Percentiles rank a stretch among this genome's conserved stretches.
Evolutionary conservation across 345 rosid species (phyloP).

Genomic region (Hypericum perforatum): DNA sequence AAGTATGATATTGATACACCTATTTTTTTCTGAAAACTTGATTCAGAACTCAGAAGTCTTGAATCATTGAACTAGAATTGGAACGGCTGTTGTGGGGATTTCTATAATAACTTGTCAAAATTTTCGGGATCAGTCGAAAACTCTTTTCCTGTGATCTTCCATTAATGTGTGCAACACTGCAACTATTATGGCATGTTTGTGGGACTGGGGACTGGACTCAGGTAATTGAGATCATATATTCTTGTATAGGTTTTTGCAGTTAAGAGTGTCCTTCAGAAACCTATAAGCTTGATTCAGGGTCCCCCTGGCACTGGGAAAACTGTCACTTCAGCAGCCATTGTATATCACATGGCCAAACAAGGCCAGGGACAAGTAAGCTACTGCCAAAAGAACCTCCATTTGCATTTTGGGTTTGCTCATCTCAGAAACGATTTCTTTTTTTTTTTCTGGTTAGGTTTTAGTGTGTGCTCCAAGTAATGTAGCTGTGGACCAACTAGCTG

Average conservation of each 20-base stretch:
- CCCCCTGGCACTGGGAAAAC: constrained; percentile 99
- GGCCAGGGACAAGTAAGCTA: constrained; percentile 89
- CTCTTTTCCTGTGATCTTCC: too few species aligned
- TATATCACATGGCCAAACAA: constrained; percentile 99
- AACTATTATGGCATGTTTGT: too few species aligned
- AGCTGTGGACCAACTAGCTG: constrained; percentile 99
- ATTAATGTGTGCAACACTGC: too few species aligned
- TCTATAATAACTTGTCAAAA: too few species aligned
- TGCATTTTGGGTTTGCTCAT: neutral
- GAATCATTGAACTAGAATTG: too few species aligned
- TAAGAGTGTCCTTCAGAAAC: constrained; percentile 96
- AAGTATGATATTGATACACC: constrained; percentile 30
- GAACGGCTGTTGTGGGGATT: too few species aligned
- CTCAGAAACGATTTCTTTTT: constrained; percentile 1
- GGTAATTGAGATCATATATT: too few species aligned
- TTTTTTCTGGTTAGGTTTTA: constrained; percentile 47
- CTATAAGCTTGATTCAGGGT: constrained; percentile 96
- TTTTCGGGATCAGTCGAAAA: too few species aligned
- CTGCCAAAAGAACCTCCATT: too few species aligned
- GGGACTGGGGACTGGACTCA: too few species aligned
- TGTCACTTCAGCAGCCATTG: constrained; percentile 98
- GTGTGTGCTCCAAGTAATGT: constrained; percentile 99
- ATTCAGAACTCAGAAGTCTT: too few species aligned
- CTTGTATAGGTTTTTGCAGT: constrained; percentile 76
- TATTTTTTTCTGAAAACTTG: too few species aligned